Evolutionary conservation across 192 early-diverging fungal genomes (phyloP).

Genomic region (Backusella parvicylindrica): DNA sequence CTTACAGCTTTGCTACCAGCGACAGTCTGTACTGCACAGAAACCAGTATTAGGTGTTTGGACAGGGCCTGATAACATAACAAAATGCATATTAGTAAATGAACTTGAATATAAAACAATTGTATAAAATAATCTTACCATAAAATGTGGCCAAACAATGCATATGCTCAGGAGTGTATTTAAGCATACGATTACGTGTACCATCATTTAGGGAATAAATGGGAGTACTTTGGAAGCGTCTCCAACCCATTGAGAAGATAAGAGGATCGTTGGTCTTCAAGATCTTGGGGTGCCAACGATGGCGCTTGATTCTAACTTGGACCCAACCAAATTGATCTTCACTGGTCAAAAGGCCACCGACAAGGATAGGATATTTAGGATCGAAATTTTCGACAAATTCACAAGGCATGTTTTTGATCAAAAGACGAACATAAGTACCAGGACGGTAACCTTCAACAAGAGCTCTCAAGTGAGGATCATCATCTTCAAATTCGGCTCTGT

Average conservation of each 20-base stretch:
- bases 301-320: conserved; percentile 95
- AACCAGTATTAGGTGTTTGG: conserved; percentile 93
- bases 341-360: conserved; percentile 84
- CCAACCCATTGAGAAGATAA: conserved; percentile 98
- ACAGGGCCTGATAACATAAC: conserved; percentile 66
- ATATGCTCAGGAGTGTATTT: conserved; percentile 99
- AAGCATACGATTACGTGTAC: conserved; percentile 93
- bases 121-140: conserved; percentile 46
- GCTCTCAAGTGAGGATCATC: conserved; percentile 70
- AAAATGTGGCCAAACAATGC: conserved; percentile 97
- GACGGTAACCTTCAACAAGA: conserved; percentile 87
- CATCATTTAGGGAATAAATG: conserved; percentile 89
- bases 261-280: conserved; percentile 96
- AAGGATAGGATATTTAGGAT: conserved; percentile 88
- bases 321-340: conserved; percentile 93
- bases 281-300: conserved; percentile 97
- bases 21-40: conserved; percentile 87
- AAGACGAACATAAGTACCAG: conserved; percentile 92
- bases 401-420: conserved; percentile 87
- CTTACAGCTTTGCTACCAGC: conserved; percentile 49
- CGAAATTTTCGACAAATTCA: conserved; percentile 93
- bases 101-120: background rate
- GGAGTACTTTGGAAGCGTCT: conserved; percentile 97
- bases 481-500: conserved; percentile 84
- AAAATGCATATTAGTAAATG: background rate